Evolutionary conservation across 306 rosid genomes (phyloP).

Genomic region (Neltuma alba): DNA sequence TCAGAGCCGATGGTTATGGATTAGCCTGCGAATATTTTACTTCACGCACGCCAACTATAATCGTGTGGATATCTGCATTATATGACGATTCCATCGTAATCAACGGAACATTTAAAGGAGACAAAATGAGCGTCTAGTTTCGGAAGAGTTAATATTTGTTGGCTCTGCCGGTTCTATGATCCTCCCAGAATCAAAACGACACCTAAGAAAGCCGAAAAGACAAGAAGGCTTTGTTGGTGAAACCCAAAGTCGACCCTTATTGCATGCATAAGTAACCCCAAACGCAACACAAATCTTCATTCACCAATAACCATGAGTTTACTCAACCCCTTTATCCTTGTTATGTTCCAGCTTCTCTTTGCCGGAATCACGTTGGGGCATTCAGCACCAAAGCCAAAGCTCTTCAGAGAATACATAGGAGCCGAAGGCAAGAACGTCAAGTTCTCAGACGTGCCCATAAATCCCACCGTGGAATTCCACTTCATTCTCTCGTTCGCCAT

Average conservation of each 20-base stretch:
- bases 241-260: not conserved
- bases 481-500: constrained; percentile 42
- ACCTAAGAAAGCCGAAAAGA: too few species aligned
- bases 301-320: constrained; percentile 11
- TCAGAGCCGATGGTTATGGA: too few species aligned
- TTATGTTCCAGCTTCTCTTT: constrained; percentile 26
- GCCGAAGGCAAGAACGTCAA: constrained; percentile 25
- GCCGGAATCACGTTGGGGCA: not conserved
- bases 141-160: too few species aligned
- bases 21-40: not conserved
- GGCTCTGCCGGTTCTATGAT: not conserved
- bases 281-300: not conserved
- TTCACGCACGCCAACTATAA: not conserved
- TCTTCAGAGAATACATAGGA: constrained; percentile 44
- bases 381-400: constrained; percentile 29
- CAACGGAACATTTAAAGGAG: not conserved
- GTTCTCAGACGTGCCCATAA: constrained; percentile 34
- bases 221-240: not conserved
- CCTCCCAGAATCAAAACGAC: not conserved
- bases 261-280: constrained; percentile 11
- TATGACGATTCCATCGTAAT: not conserved
- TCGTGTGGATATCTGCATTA: not conserved
- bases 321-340: not conserved
- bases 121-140: not conserved
- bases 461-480: constrained; percentile 30